Conservation (phyloP, 106 monocot genomes). For the Allium cepa region DNA sequence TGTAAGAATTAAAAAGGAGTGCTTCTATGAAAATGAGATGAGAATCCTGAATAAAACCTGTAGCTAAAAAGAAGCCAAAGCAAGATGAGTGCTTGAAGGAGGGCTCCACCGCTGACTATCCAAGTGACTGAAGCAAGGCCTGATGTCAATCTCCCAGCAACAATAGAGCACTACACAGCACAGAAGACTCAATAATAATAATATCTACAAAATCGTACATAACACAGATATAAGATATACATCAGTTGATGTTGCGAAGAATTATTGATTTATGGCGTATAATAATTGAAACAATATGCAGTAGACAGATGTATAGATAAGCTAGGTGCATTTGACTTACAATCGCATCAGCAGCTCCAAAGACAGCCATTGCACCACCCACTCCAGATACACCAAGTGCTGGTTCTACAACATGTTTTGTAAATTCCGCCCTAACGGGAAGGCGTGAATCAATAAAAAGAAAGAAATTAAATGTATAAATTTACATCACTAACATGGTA, state of each 20-base stretch:
- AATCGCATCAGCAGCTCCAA: slow-evolving; percentile 76
- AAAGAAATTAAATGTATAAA: neutral
- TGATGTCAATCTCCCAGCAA: slow-evolving; percentile 76
- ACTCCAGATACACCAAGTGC: slow-evolving; percentile 87
- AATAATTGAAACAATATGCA: too few species aligned
- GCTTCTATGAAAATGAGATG: too few species aligned
- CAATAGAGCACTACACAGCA: slow-evolving; percentile 54
- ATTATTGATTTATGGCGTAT: too few species aligned
- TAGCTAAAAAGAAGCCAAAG: slow-evolving; percentile 73
- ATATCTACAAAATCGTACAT: neutral
- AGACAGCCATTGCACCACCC: slow-evolving; percentile 93
- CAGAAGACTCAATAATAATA: neutral
- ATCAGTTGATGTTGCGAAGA: too few species aligned
- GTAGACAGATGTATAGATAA: too few species aligned
- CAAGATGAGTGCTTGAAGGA: slow-evolving; percentile 67
- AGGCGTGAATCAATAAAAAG: slow-evolving; percentile 2
- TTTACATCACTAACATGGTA: neutral
- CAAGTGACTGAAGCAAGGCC: slow-evolving; percentile 62
- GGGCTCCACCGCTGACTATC: slow-evolving; percentile 58
- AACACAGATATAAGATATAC: too few species aligned
- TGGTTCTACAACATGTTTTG: slow-evolving; percentile 76
- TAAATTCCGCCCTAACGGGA: slow-evolving; percentile 76
- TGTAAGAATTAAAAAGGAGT: too few species aligned
- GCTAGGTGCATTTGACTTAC: slow-evolving; percentile 24
- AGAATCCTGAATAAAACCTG: slow-evolving; percentile 24